Evolutionary conservation across 1,284 basidiomycete species (phyloP), one percentile per base, ranked within the genome.

Genomic region (Fereydounia khargensis): DNA sequence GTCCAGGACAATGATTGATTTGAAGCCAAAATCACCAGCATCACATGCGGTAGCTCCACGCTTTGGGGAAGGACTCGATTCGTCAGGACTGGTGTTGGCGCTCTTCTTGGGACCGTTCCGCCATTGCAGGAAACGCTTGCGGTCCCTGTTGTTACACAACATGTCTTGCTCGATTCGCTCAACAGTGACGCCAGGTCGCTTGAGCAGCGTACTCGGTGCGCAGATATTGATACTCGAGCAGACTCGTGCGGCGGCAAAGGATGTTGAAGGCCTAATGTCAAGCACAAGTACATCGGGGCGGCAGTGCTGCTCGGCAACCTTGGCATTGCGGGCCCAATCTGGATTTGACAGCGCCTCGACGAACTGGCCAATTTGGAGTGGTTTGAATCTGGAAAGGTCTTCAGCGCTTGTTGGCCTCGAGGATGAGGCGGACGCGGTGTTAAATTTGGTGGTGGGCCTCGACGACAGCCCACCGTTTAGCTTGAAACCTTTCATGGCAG

Each of bases 201-300:
- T 68, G 19, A 98, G 85, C 20, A 97, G 84, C 0, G 92, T 97
- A 4, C 91, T 91, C 0, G 92, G 92, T 4, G 95, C 88, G 35
- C 89, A 89, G 47, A 97, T 82, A 32, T 89, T 90, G 54, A 95
- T 80, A n/a, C 91, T 86, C 32, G 79, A 56, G 9, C 33, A 35
- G 20, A 75, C 44, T 18, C 68, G 63, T 17, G 60, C 60, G 20
- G 42, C 38, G 4, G 43, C 39, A 50, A 62, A 73, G 4, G 71
- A 66, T 2, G 71, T 70, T 16, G 89, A 87, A 1, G 91, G 85
- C 0, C 92, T 85, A 45, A 96, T 86, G 78, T 97, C 92, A 77
- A 97, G 81, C 53, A 95, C 38, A 17, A 68, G 57, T 1, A 68
- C 47, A 24, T 66, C 52, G 34, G 39, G 10, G 53, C 35, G 1